Conservation (phyloP, 2,329 filamentous ascomycete species). For the Mollisia scopiformis region DNA sequence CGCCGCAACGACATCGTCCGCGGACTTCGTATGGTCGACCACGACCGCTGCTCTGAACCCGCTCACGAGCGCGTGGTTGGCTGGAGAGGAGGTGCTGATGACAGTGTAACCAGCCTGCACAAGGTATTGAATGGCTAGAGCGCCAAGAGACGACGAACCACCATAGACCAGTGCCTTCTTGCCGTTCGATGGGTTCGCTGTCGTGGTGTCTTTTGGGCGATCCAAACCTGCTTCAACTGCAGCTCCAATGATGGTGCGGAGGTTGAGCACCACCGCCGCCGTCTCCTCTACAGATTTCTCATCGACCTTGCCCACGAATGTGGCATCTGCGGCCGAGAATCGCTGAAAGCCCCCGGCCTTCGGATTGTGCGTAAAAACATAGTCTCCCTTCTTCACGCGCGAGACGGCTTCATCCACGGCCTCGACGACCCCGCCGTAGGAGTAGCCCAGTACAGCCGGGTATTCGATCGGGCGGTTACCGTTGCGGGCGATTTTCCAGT, state of each 20-base stretch:
- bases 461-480: conserved; percentile 1
- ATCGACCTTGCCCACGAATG: conserved; percentile 1
- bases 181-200: conserved; percentile 2
- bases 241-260: conserved; percentile 1
- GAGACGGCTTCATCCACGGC: conserved; percentile 1
- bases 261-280: background rate
- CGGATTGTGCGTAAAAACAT: conserved; percentile 1
- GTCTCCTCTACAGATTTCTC: background rate
- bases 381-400: conserved; percentile 1
- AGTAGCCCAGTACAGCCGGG: conserved; percentile 3
- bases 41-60: conserved; percentile 1
- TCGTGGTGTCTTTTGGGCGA: conserved; percentile 2
- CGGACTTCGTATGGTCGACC: background rate
- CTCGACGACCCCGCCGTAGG: conserved; percentile 1
- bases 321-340: conserved; percentile 4
- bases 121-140: conserved; percentile 4
- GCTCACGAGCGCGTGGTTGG: conserved; percentile 4
- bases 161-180: conserved; percentile 4
- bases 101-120: conserved; percentile 2
- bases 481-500: conserved; percentile 1
- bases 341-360: conserved; percentile 2
- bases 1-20: background rate
- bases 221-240: conserved; percentile 3
- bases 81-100: conserved; percentile 5
- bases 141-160: background rate